Percentiles rank a stretch among this genome's conserved stretches.
Conservation (phyloP, 2,329 filamentous ascomycete genomes). For the Claviceps pusilla region DNA sequence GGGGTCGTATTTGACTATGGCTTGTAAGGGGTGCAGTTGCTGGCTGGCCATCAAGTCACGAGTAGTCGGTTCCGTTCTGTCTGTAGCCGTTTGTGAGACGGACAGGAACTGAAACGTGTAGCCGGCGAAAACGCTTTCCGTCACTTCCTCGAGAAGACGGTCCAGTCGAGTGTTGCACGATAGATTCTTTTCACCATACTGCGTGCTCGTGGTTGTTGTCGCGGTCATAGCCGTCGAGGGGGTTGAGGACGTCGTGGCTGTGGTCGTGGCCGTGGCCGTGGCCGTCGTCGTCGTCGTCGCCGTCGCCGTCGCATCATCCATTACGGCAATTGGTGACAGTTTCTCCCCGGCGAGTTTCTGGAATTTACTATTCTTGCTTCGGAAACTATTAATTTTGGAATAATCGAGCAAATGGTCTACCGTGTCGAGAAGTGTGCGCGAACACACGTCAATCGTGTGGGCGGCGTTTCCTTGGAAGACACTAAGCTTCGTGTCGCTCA, state of each 20-base stretch:
- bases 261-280: not conserved
- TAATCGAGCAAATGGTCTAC: slow-evolving; percentile 39
- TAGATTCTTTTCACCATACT: slow-evolving; percentile 7
- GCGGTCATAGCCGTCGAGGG: not conserved
- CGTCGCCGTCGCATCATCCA: not conserved
- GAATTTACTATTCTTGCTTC: not conserved
- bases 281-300: not conserved
- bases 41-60: slow-evolving; percentile 9
- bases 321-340: not conserved
- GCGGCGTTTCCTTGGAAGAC: slow-evolving; percentile 31
- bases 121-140: slow-evolving; percentile 31
- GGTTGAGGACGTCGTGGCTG: not conserved
- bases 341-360: not conserved
- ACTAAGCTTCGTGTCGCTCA: slow-evolving; percentile 35
- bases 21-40: slow-evolving; percentile 25
- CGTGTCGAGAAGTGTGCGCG: slow-evolving; percentile 35
- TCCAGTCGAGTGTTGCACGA: slow-evolving; percentile 20
- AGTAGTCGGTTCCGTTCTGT: slow-evolving; percentile 3
- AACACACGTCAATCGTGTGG: slow-evolving; percentile 34
- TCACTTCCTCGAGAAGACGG: slow-evolving; percentile 28
- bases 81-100: slow-evolving; percentile 8
- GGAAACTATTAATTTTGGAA: slow-evolving; percentile 35
- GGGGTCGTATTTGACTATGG: slow-evolving; percentile 15
- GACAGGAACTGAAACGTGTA: slow-evolving; percentile 23
- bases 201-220: not conserved